Evolutionary conservation across 352 stramenopile genomes (phyloP).

Genomic region (Phytopythium cucurbitacearum): DNA sequence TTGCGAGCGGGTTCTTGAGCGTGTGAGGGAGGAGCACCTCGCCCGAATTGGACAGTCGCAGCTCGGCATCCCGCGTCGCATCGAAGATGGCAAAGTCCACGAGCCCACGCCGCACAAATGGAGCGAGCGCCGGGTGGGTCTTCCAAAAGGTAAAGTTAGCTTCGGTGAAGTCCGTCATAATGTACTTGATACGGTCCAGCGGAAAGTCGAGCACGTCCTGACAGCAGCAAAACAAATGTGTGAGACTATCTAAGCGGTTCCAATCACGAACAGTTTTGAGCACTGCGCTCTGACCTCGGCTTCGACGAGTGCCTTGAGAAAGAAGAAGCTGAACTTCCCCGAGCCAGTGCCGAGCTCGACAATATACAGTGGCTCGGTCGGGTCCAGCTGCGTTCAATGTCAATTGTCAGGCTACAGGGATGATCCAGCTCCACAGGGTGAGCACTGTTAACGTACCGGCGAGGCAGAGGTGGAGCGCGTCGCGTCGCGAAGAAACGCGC

Average conservation of each 20-base stretch:
- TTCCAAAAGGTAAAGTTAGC: slow-evolving; percentile 94
- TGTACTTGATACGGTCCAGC: slow-evolving; percentile 88
- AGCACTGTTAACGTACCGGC: slow-evolving; percentile 11
- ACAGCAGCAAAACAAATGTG: slow-evolving; percentile 7
- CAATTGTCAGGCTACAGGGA: not conserved
- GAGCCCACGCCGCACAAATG: slow-evolving; percentile 82
- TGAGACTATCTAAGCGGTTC: not conserved
- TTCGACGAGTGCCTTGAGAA: slow-evolving; percentile 85
- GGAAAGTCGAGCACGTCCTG: slow-evolving; percentile 83
- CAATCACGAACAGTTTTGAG: not conserved
- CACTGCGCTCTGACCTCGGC: slow-evolving; percentile 22
- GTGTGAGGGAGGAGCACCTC: slow-evolving; percentile 39
- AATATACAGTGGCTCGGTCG: slow-evolving; percentile 89
- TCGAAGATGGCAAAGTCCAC: slow-evolving; percentile 94
- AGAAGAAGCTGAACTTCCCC: slow-evolving; percentile 95
- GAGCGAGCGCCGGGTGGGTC: slow-evolving; percentile 76
- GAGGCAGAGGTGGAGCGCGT: slow-evolving; percentile 22
- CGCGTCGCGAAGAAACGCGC: slow-evolving; percentile 64
- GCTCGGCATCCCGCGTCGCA: slow-evolving; percentile 82
- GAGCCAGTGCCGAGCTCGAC: slow-evolving; percentile 91
- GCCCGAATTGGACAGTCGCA: slow-evolving; percentile 66
- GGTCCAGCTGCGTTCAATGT: slow-evolving; percentile 39
- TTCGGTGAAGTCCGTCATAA: slow-evolving; percentile 95
- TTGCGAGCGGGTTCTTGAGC: slow-evolving; percentile 83
- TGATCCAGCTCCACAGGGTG: too few species aligned